Evolutionary conservation across 305 asterid species (phyloP).

Genomic region (Euphrasia arctica): DNA sequence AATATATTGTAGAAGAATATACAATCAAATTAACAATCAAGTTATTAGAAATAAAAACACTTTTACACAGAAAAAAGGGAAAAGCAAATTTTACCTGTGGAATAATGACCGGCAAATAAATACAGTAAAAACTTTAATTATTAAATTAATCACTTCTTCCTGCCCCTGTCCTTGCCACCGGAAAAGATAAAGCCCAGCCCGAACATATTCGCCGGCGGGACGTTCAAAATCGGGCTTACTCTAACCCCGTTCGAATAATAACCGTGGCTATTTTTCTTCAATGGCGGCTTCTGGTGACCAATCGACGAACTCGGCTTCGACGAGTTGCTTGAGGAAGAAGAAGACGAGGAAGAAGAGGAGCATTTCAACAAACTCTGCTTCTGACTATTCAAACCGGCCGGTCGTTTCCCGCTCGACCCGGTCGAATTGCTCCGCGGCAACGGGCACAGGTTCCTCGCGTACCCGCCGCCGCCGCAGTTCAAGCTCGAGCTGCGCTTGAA

Average conservation of each 20-base stretch:
- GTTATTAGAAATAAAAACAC: too few relatives aligned
- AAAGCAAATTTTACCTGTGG: neutral
- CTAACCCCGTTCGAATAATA: conserved; percentile 13
- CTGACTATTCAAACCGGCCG: conserved; percentile 29
- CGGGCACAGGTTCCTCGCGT: conserved; percentile 75
- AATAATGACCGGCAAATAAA: neutral
- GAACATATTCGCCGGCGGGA: neutral
- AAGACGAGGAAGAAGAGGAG: neutral
- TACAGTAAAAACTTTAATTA: too few relatives aligned
- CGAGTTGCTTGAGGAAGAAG: conserved; percentile 25
- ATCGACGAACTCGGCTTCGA: conserved; percentile 26
- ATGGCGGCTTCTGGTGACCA: conserved; percentile 48
- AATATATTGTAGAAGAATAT: too few relatives aligned
- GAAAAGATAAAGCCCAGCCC: conserved; percentile 37
- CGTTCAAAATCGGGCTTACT: neutral
- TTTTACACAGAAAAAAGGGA: too few relatives aligned
- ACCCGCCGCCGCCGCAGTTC: conserved; percentile 76
- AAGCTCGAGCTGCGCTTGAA: conserved; percentile 78
- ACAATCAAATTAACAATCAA: too few relatives aligned
- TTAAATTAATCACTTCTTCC: conserved; percentile 32
- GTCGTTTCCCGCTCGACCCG: conserved; percentile 54
- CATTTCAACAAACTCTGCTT: conserved; percentile 26
- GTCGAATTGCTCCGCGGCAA: conserved; percentile 82
- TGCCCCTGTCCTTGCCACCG: conserved; percentile 42
- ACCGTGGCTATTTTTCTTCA: conserved; percentile 50